Evolutionary conservation across 2,329 filamentous ascomycete species (phyloP).

Genomic region (Penicillium sp.): DNA sequence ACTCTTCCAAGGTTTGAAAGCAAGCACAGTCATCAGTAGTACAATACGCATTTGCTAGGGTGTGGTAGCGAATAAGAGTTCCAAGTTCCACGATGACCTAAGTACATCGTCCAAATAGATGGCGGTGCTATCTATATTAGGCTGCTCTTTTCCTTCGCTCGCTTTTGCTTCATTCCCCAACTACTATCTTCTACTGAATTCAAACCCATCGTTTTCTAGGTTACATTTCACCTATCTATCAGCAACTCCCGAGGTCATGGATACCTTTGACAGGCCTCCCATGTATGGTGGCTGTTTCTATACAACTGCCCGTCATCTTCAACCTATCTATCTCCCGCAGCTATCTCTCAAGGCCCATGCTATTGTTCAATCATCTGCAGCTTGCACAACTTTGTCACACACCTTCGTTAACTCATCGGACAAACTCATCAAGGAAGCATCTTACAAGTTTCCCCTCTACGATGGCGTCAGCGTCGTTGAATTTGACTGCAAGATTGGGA

Average conservation of each 20-base stretch:
- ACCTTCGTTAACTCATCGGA: constrained; percentile 62
- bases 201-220: no score
- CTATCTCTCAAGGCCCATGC: constrained; percentile 60
- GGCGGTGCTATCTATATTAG: no score
- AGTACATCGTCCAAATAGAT: no score
- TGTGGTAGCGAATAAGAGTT: no score
- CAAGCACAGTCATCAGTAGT: no score
- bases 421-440: constrained; percentile 53
- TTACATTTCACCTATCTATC: no score
- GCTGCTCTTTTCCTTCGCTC: no score
- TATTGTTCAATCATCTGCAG: constrained; percentile 60
- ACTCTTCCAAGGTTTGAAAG: no score
- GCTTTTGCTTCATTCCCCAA: no score
- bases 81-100: no score
- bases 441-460: constrained; percentile 71
- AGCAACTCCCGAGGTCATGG: background rate
- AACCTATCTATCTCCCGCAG: constrained; percentile 56
- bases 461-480: constrained; percentile 70
- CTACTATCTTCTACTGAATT: no score
- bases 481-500: constrained; percentile 66
- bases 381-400: constrained; percentile 56
- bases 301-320: background rate
- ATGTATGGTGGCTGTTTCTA: background rate
- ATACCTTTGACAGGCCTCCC: background rate
- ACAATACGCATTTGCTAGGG: no score